Base-by-base conservation (phyloP, 2,329 filamentous ascomycete species). In the Talaromyces sp. region DNA sequence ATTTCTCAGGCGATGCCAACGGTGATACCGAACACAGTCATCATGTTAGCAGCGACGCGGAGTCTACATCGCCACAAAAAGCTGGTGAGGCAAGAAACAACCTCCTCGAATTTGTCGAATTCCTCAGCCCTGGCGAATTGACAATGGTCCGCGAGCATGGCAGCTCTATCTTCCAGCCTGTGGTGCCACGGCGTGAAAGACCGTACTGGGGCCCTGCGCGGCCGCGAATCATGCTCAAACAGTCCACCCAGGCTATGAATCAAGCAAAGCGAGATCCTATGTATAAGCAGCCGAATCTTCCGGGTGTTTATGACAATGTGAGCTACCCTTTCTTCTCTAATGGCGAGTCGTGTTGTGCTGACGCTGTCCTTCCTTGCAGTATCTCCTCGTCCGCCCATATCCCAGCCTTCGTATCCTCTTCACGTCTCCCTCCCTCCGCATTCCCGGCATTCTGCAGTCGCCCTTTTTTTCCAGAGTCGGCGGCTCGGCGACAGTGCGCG, bases 111-210 rank as follows among this genome's bases (percentile, higher is more conserved):
- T 76, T 92, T 29, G 83, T 81, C 57, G 86, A 90, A 66, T 87
- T 90, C 81, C 84, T 92, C 69, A 90, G 87, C 59, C 78, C 84
- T 11, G 73, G 80, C 0, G 89, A 92, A 69, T 74, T 91, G 4
- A 84, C 85, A 52, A 86, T 82, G 0, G 84, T 89, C 0, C 81
- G 85, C 1, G 81, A 80, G 58, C 80, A 78, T 59, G 88, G 88
- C 12, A 88, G 88, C 1, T 79, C 80, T 10, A 70, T 76, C 9
- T 74, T 69, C 66, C 71, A 70, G 31, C 69, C 64, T 1, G n/a
- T 63, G 3, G 57, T 58, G 35, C 61, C 41, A 19, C 51, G 51
- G n/a, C 27, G 56, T 11, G 26, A 54, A 19, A 55, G 56, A 14
- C 60, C 59, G 0, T 61, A 59, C 6, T 54, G 57, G 43, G 58